Evolutionary conservation across 2,329 filamentous ascomycete genomes (phyloP).

Genomic region (Colletotrichum orchidophilum): DNA sequence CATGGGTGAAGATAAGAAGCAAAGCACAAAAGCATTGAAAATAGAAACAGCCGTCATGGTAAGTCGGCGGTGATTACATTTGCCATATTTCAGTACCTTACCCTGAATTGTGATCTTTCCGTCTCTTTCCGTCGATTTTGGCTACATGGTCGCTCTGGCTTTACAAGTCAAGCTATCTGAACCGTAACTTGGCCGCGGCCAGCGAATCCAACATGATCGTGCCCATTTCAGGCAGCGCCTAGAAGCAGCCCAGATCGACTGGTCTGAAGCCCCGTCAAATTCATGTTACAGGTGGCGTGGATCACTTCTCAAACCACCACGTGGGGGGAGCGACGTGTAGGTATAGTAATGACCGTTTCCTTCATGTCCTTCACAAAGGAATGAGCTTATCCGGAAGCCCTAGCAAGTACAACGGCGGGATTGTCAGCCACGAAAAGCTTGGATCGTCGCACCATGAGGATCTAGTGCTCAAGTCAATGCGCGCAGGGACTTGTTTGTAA

Average conservation of each 20-base stretch:
- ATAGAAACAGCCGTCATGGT: neutral
- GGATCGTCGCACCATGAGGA: constrained; percentile 18
- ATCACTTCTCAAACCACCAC: constrained; percentile 2
- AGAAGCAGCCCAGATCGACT: neutral
- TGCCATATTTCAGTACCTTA: neutral
- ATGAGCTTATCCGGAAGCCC: neutral
- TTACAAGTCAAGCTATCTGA: neutral
- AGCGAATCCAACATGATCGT: neutral
- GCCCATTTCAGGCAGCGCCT: neutral
- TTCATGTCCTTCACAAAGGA: neutral
- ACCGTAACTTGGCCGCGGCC: neutral
- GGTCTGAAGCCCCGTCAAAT: neutral
- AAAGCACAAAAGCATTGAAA: constrained; percentile 2
- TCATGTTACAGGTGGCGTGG: constrained; percentile 13
- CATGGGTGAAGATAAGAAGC: constrained; percentile 4
- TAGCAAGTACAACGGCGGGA: neutral
- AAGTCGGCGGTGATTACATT: neutral
- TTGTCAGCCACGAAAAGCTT: constrained; percentile 2
- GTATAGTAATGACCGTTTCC: neutral
- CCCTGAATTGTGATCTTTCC: neutral
- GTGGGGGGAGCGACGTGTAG: neutral
- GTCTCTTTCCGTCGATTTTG: too few species aligned
- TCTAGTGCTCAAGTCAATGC: constrained; percentile 13
- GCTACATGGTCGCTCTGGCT: neutral
- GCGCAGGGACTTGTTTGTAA: neutral